Evolutionary conservation across 1,139 yeast species (phyloP), one percentile per base, ranked within the genome.

Genomic region (Tardiomyces depauwii): DNA sequence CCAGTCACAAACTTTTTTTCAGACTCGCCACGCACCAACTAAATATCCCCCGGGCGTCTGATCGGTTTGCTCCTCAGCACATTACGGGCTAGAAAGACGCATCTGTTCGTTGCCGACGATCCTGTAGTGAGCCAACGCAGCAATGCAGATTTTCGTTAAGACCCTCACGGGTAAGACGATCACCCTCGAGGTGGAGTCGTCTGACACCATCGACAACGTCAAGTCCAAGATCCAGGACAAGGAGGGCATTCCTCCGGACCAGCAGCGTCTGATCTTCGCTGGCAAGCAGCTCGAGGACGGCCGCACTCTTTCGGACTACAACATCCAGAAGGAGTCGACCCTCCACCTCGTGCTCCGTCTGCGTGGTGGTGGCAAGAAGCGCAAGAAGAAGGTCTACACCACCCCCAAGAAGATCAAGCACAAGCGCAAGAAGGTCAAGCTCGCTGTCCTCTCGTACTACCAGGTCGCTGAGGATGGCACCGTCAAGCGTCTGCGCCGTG

Each of bases 311-410:
- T 80, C 87, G 47, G 86, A 80, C 68, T 80, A 80, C 77, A 80
- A 80, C 75, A 80, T 80, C 65, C 86, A 80, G 68, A 80, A 80
- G 72, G 86, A 80, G 68, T 80, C 86, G 40, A 80, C 86, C 49
- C 66, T 80, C 47, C 86, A 80, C 70, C 73, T 82, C 70, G 86
- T 80, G 53, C 66, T 80, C 49, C 78, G 86, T 76, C 73, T 80
- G 65, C 77, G 86, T 74, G 84, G 81, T 53, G 66, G 67, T 53
- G 95, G 95, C 80, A 97, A 96, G 85, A 91, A 91, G 85, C 91
- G 91, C 88, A 89, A 95, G 86, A 87, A 86, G 88, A 93, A 93
- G 95, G 96, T 88, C 72, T 93, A 91, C 91, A 89, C 97, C 80
- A 91, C 98, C 72, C 99, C 99, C 81, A 91, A 91, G 91, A 91